A percentile compares a stretch with the other conserved stretches of the same genome.
Conservation (phyloP, 306 rosid species). For the Cercis canadensis region DNA sequence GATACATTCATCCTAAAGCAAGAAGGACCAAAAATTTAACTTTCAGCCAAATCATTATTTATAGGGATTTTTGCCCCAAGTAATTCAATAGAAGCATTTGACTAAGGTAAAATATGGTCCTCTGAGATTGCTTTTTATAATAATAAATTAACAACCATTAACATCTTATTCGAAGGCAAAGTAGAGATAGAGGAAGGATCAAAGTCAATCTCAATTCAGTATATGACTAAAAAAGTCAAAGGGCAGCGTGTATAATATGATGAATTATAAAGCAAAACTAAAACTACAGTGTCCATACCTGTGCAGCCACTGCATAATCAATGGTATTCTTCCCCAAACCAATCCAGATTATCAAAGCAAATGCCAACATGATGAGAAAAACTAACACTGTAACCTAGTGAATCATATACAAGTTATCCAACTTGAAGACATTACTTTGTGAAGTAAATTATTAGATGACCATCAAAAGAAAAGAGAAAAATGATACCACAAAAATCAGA, state of each 20-base stretch:
- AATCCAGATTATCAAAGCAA: slow-evolving; percentile 85
- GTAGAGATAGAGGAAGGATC: neutral
- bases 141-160: slow-evolving; percentile 3
- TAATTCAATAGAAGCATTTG: slow-evolving; percentile 5
- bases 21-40: neutral
- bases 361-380: slow-evolving; percentile 60
- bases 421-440: slow-evolving; percentile 24
- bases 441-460: slow-evolving; percentile 19
- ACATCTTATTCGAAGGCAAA: slow-evolving; percentile 24
- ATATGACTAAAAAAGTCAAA: slow-evolving; percentile 17
- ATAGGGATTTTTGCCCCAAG: slow-evolving; percentile 3
- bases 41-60: neutral
- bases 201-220: slow-evolving; percentile 21
- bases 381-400: slow-evolving; percentile 69
- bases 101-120: slow-evolving; percentile 4
- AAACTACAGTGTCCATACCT: slow-evolving; percentile 56
- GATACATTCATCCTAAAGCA: neutral
- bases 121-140: neutral
- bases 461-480: slow-evolving; percentile 18
- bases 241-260: slow-evolving; percentile 20
- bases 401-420: slow-evolving; percentile 38
- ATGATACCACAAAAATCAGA: slow-evolving; percentile 11
- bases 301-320: slow-evolving; percentile 73
- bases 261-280: slow-evolving; percentile 20
- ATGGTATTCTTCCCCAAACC: slow-evolving; percentile 69